Base-by-base conservation (phyloP, 805 yeast genomes). In the Kurtzmaniella fragi region DNA sequence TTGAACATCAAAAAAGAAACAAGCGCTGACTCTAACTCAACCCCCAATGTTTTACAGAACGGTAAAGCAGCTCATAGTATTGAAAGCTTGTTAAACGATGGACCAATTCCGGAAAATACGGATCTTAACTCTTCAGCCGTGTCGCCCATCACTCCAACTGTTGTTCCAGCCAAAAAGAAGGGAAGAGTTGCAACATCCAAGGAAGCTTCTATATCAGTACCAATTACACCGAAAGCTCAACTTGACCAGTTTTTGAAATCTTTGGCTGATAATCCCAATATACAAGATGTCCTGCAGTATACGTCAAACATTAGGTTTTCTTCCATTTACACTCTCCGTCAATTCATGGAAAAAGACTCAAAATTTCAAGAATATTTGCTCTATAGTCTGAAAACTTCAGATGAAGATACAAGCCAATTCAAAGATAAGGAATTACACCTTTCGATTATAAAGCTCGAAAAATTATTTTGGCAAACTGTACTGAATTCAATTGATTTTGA, bases 271-370 rank as follows among this genome's bases (percentile, higher is more conserved):
- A 43, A 44, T 17, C 45, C 44, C 27, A 20, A 40, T 3, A 14
- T 34, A 2, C 52, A 49, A 38, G 57, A 52, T 40, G 50, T 50
- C 3, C 47, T 52, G 17, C 36, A 52, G 17, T 34, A 44, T 13
- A 47, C 41, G 28, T 38, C 48, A 11, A 44, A 47, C 13, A 47
- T 47, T 5, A 71, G 68, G 41, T 59, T 62, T 33, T 71, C 82
- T 0, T 71, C 83, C 0, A 48, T 73, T 5, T 78, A 77, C 58
- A 75, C 73, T 25, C 57, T 82, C 42, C 64, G 73, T 28, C 82
- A 80, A 48, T 80, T 75, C 50, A 71, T 72, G 56, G 83, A 78
- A 36, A 77, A 76, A 43, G 78, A 80, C 41, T 53, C 64, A 41
- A 62, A 62, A 50, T 64, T 72, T 57, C 62, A 62, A 53, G 61